Evolutionary conservation across 345 rosid species (phyloP).

Genomic region (Microthlaspi erraticum): DNA sequence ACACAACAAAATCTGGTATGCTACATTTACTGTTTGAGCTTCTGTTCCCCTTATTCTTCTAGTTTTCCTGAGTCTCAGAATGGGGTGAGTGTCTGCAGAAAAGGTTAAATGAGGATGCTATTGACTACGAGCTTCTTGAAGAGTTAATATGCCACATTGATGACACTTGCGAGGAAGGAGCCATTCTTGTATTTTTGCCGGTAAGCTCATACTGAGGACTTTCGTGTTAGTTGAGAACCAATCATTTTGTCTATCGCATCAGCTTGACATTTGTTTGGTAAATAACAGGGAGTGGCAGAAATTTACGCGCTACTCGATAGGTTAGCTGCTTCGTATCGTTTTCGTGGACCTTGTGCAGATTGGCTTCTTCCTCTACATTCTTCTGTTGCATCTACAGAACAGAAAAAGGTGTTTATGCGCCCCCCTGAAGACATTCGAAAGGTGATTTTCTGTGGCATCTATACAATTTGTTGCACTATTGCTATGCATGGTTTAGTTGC

Average conservation of each 20-base stretch:
- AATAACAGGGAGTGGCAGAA: constrained; percentile 77
- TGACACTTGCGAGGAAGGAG: constrained; percentile 77
- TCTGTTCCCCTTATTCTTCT: constrained; percentile 27
- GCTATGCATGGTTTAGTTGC: constrained; percentile 20
- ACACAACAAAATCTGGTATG: constrained; percentile 79
- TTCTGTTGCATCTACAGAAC: constrained; percentile 72
- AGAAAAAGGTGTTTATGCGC: constrained; percentile 72
- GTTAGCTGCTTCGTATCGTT: constrained; percentile 78
- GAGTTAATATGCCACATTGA: constrained; percentile 85
- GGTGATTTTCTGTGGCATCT: constrained; percentile 51
- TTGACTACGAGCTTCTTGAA: constrained; percentile 92
- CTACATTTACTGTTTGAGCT: constrained; percentile 29
- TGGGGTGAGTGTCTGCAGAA: constrained; percentile 52
- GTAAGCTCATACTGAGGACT: constrained; percentile 51
- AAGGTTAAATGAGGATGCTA: constrained; percentile 80
- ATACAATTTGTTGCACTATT: constrained; percentile 11
- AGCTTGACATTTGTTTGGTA: constrained; percentile 32
- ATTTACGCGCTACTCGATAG: constrained; percentile 73
- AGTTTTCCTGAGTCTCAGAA: constrained; percentile 22
- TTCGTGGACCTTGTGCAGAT: constrained; percentile 78
- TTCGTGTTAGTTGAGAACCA: constrained; percentile 4
- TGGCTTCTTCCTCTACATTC: constrained; percentile 96
- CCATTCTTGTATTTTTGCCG: constrained; percentile 85
- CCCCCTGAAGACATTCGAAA: constrained; percentile 81
- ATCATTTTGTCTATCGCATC: constrained; percentile 10